phyloP scores from a whole-genome alignment of 225 moss, liverwort and hornwort genomes.

The Polytrichum commune region DNA sequence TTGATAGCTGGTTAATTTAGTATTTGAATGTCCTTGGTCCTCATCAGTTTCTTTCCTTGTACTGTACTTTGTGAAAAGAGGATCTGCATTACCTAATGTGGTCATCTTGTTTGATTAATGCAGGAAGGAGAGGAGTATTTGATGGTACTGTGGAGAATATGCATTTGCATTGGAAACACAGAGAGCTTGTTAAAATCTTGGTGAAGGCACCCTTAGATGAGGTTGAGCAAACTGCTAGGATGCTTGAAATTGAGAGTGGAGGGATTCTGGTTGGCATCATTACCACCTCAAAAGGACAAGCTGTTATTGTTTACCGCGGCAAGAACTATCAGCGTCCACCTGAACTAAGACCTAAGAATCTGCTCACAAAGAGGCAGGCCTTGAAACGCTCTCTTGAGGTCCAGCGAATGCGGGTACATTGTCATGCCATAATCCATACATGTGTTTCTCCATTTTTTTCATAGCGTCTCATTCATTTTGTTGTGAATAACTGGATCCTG shows the following conservation, averaged over 20 bases:
- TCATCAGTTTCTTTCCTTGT: neutral
- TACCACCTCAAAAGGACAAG: slow-evolving; percentile 78
- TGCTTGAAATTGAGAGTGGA: slow-evolving; percentile 92
- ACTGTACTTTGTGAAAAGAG: neutral
- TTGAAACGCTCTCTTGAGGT: slow-evolving; percentile 85
- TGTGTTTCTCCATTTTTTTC: too few relatives aligned
- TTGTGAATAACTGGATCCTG: too few relatives aligned
- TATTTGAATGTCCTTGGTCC: neutral
- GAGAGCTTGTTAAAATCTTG: slow-evolving; percentile 83
- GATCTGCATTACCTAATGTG: slow-evolving; percentile 3
- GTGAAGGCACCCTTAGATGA: slow-evolving; percentile 71
- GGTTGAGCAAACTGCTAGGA: slow-evolving; percentile 74
- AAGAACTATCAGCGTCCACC: slow-evolving; percentile 83
- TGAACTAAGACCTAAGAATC: slow-evolving; percentile 68
- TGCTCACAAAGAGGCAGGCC: slow-evolving; percentile 93
- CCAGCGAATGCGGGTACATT: slow-evolving; percentile 73
- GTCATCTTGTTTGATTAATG: slow-evolving; percentile 16
- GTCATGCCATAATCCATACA: neutral
- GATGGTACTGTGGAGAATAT: slow-evolving; percentile 95
- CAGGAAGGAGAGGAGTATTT: slow-evolving; percentile 93
- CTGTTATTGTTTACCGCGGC: slow-evolving; percentile 82
- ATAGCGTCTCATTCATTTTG: too few relatives aligned
- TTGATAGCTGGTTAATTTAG: slow-evolving; percentile 2
- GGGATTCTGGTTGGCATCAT: slow-evolving; percentile 76
- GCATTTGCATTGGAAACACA: slow-evolving; percentile 98